A percentile compares a stretch with the other conserved stretches of the same genome.
These are phyloP conservation scores for Psilocybe cyanescens DNA, from an alignment of 768 basidiomycete genomes.

Conservation along the genomic window DNA sequence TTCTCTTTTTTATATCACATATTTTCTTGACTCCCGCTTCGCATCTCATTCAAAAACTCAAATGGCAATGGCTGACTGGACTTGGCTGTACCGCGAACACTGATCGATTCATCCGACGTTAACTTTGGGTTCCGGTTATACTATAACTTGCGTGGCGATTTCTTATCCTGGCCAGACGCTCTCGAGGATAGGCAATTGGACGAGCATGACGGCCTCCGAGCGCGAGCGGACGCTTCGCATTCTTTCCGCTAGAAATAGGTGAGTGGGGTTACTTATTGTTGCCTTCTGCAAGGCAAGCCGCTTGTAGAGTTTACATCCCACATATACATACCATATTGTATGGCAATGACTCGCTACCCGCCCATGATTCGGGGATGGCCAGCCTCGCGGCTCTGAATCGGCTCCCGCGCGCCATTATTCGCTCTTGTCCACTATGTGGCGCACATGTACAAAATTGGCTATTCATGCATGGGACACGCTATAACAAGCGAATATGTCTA, in stretches of 20 bases:
- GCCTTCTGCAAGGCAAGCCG: background rate
- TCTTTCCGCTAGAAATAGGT: slow-evolving; percentile 57
- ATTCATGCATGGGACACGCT: no score
- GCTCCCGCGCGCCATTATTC: no score
- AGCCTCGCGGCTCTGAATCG: no score
- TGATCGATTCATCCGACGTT: background rate
- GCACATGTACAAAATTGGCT: no score
- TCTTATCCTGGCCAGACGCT: slow-evolving; percentile 48
- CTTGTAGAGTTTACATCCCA: background rate
- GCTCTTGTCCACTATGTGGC: no score
- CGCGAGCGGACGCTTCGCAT: slow-evolving; percentile 59
- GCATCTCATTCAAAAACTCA: background rate
- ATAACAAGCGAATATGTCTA: no score
- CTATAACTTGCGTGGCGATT: background rate
- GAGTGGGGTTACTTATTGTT: slow-evolving; percentile 11
- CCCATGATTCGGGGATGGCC: no score
- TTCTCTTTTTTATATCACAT: background rate
- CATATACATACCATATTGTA: background rate
- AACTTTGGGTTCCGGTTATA: background rate
- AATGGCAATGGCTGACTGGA: no score
- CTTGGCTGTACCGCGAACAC: no score
- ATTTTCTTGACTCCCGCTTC: background rate
- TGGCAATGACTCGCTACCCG: no score
- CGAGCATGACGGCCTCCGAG: slow-evolving; percentile 57
- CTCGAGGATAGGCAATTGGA: slow-evolving; percentile 70